These are phyloP conservation scores for Globisporangium solare DNA, from an alignment of 352 stramenopile species.

Conservation along the genomic window DNA sequence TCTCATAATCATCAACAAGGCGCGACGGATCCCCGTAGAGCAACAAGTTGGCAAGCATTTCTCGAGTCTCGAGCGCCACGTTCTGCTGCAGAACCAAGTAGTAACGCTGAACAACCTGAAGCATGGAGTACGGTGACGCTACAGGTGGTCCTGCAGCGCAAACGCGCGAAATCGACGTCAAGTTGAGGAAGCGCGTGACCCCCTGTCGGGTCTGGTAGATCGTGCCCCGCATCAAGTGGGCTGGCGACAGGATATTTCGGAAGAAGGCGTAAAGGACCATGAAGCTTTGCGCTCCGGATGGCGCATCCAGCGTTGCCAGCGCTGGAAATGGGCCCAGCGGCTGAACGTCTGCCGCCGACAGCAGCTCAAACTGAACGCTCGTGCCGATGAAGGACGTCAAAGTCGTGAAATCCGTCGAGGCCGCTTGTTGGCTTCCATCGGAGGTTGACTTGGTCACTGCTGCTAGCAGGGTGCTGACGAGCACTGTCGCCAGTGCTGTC, in stretches of 20 bases:
- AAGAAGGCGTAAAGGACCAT: constrained; percentile 37
- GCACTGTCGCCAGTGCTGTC: constrained; percentile 15
- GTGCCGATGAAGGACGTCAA: background rate
- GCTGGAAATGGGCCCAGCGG: constrained; percentile 18
- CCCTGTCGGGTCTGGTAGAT: constrained; percentile 47
- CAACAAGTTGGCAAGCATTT: constrained; percentile 36
- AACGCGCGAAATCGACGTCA: constrained; percentile 23
- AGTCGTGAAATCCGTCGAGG: background rate
- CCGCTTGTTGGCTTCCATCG: background rate
- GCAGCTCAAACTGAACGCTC: constrained; percentile 9
- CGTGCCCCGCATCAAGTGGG: constrained; percentile 29
- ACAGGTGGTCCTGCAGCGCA: constrained; percentile 19
- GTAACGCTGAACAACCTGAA: constrained; percentile 44
- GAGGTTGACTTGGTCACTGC: background rate
- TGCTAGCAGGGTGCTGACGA: constrained; percentile 7
- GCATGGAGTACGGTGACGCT: constrained; percentile 19
- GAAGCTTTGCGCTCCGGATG: constrained; percentile 17
- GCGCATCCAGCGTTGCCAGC: constrained; percentile 4
- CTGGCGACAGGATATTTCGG: constrained; percentile 31
- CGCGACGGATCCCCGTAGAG: constrained; percentile 38
- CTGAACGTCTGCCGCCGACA: constrained; percentile 17
- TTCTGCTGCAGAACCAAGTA: constrained; percentile 22
- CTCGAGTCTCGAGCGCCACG: constrained; percentile 16
- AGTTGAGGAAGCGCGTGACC: constrained; percentile 32
- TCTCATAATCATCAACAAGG: constrained; percentile 12